phyloP scores from a whole-genome alignment of 768 basidiomycete genomes.

The Mycena epipterygia region DNA sequence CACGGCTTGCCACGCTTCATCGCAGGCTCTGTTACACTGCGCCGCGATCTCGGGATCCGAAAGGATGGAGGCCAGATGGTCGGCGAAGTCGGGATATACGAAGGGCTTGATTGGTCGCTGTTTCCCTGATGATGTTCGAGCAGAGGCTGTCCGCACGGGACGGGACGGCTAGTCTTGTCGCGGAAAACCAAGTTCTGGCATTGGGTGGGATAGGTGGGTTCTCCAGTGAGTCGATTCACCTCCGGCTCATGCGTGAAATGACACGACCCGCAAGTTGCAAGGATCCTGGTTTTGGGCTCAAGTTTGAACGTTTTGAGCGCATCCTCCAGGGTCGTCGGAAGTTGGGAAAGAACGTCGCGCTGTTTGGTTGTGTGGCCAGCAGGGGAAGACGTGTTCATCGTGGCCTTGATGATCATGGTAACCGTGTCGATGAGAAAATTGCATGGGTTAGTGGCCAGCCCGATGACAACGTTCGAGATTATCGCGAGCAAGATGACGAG shows the following conservation, averaged over 20 bases:
- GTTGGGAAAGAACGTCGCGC: constrained; percentile 20
- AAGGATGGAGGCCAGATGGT: constrained; percentile 37
- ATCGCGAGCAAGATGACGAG: constrained; percentile 19
- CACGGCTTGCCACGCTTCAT: constrained; percentile 28
- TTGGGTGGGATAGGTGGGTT: constrained; percentile 27
- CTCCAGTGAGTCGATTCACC: constrained; percentile 25
- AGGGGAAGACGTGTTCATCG: constrained; percentile 14
- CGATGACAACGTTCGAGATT: constrained; percentile 24
- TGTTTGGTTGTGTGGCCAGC: constrained; percentile 9
- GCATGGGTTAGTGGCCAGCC: constrained; percentile 23
- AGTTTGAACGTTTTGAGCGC: constrained; percentile 29
- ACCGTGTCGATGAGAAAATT: constrained; percentile 35
- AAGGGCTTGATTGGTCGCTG: constrained; percentile 37
- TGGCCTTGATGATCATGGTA: constrained; percentile 27
- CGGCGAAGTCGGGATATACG: constrained; percentile 34
- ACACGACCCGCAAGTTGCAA: constrained; percentile 25
- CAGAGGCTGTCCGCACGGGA: constrained; percentile 16
- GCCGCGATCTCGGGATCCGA: constrained; percentile 32
- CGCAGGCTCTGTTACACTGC: constrained; percentile 33
- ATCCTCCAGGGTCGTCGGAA: constrained; percentile 27
- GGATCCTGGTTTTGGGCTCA: constrained; percentile 29
- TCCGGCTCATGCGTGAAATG: constrained; percentile 27
- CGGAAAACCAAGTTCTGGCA: constrained; percentile 24
- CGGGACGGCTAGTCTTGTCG: constrained; percentile 18
- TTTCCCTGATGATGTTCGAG: constrained; percentile 25